Conservation (phyloP, 2,329 filamentous ascomycete species). For the Mycosphaerelloides madeirae region DNA sequence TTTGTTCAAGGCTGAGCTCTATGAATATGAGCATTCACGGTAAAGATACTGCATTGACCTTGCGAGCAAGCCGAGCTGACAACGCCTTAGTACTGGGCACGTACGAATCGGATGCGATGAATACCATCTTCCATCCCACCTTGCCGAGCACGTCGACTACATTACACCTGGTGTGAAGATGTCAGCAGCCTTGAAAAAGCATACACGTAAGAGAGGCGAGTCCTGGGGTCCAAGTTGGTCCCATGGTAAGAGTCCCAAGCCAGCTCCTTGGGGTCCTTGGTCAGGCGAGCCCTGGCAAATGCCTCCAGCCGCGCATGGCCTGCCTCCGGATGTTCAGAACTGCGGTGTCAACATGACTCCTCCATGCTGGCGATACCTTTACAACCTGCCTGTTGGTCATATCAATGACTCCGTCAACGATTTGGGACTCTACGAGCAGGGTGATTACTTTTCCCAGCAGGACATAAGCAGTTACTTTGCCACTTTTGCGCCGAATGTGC, state of each 20-base stretch:
- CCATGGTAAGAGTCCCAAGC: background rate
- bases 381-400: conserved; percentile 34
- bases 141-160: conserved; percentile 51
- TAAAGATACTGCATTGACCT: conserved; percentile 22
- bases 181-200: conserved; percentile 19
- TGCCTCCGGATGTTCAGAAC: conserved; percentile 15
- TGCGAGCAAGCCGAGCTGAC: conserved; percentile 12
- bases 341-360: conserved; percentile 35
- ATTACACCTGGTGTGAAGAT: conserved; percentile 53
- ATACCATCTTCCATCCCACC: conserved; percentile 35
- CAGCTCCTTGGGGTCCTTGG: background rate
- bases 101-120: conserved; percentile 38
- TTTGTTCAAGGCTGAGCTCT: conserved; percentile 38
- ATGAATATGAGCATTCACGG: conserved; percentile 21
- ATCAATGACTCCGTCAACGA: conserved; percentile 12
- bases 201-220: conserved; percentile 1
- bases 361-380: conserved; percentile 39
- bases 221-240: background rate
- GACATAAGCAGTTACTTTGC: conserved; percentile 36
- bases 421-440: conserved; percentile 15
- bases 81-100: conserved; percentile 6
- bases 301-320: conserved; percentile 1
- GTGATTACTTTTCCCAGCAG: conserved; percentile 15
- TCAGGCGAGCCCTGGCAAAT: background rate
- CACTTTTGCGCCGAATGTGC: conserved; percentile 23